phyloP scores from a whole-genome alignment of 805 yeast genomes.

The Pichia rugopelliculosa region DNA sequence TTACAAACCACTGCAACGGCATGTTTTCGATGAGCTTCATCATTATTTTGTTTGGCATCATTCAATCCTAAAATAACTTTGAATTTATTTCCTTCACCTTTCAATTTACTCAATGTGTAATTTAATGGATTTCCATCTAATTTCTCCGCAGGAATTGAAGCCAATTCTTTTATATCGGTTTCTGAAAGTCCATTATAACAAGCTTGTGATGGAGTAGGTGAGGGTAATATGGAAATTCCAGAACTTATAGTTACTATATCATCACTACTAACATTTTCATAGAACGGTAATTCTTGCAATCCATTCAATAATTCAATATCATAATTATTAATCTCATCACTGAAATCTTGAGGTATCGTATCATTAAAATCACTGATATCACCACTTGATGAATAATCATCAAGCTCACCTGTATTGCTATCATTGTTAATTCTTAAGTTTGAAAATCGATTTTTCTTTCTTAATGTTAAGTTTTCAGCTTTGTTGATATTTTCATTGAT shows the following conservation, averaged over 20 bases:
- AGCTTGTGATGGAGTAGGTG: constrained; percentile 30
- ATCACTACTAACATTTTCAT: constrained; percentile 10
- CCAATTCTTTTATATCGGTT: constrained; percentile 66
- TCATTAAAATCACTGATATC: background rate
- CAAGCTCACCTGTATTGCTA: background rate
- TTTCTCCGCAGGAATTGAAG: constrained; percentile 78
- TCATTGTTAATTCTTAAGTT: constrained; percentile 35
- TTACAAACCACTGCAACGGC: constrained; percentile 15
- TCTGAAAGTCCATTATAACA: constrained; percentile 40
- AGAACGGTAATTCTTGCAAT: constrained; percentile 9
- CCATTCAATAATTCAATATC: background rate
- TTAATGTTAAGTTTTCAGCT: constrained; percentile 18
- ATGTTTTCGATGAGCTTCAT: constrained; percentile 12
- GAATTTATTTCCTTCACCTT: constrained; percentile 43
- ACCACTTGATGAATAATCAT: background rate
- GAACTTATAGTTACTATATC: constrained; percentile 1
- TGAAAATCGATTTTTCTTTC: constrained; percentile 42
- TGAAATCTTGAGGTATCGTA: background rate
- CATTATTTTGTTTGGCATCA: constrained; percentile 13
- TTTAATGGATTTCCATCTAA: constrained; percentile 62
- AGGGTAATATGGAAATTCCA: constrained; percentile 26
- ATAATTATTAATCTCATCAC: background rate
- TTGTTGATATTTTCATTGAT: constrained; percentile 13
- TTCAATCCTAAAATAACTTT: constrained; percentile 21
- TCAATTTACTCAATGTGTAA: constrained; percentile 69